Evolutionary conservation across 352 stramenopile species (phyloP).

Genomic region (Vaucheria bursata): DNA sequence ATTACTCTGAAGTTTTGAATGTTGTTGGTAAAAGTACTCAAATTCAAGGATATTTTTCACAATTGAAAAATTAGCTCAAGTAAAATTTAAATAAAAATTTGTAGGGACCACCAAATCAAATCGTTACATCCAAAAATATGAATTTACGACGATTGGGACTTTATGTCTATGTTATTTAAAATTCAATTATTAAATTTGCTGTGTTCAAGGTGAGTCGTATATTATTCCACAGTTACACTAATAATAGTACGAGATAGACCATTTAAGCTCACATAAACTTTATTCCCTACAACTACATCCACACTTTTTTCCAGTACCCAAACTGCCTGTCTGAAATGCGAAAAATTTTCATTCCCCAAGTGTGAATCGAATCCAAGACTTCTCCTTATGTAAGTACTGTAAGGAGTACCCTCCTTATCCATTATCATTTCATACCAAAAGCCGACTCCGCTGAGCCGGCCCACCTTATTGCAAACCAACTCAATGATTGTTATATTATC

Average conservation of each 20-base stretch:
- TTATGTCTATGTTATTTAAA: no score
- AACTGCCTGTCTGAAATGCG: conserved; percentile 5
- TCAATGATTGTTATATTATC: not conserved
- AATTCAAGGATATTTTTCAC: no score
- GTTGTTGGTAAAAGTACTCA: no score
- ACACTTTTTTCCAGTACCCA: not conserved
- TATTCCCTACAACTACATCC: not conserved
- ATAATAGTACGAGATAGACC: not conserved
- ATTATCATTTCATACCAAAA: conserved; percentile 12
- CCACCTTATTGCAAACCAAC: not conserved
- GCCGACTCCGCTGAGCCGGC: not conserved
- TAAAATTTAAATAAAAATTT: no score
- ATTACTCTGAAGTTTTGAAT: no score
- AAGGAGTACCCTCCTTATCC: not conserved
- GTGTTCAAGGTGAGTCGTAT: no score
- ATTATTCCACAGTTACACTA: not conserved
- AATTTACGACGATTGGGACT: no score
- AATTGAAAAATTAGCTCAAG: no score
- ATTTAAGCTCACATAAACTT: not conserved
- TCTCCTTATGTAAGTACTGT: conserved; percentile 3
- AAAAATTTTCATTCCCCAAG: not conserved
- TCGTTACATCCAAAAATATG: no score
- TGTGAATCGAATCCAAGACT: not conserved
- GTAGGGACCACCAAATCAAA: no score
- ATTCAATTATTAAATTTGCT: no score